Conservation (phyloP, 768 basidiomycete genomes). For the Lentinula guzmanii region DNA sequence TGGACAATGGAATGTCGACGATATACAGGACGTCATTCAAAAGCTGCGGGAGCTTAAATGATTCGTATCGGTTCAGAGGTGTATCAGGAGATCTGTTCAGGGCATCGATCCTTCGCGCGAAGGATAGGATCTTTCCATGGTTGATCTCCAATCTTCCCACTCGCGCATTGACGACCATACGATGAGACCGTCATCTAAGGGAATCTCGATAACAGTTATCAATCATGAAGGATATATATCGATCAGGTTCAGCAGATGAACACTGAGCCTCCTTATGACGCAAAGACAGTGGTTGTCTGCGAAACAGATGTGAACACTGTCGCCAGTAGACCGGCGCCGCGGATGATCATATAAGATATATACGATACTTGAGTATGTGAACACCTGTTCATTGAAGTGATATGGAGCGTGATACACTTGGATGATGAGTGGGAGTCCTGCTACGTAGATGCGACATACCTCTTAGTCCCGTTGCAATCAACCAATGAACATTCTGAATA, state of each 20-base stretch:
- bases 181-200: not conserved
- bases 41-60: slow-evolving; percentile 4
- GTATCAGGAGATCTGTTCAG: not conserved
- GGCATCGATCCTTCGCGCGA: not conserved
- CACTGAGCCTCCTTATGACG: not conserved
- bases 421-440: too few relatives aligned
- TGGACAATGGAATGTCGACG: slow-evolving; percentile 8
- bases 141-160: not conserved
- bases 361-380: too few relatives aligned
- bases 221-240: not conserved
- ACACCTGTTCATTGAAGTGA: too few relatives aligned
- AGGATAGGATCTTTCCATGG: not conserved
- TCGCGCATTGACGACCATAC: not conserved
- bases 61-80: not conserved
- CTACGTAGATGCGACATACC: too few relatives aligned
- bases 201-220: not conserved
- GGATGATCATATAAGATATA: too few relatives aligned
- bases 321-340: too few relatives aligned
- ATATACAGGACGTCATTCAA: slow-evolving; percentile 8
- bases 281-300: too few relatives aligned
- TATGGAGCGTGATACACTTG: too few relatives aligned
- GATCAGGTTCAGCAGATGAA: not conserved
- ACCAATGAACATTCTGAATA: too few relatives aligned
- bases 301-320: too few relatives aligned
- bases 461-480: too few relatives aligned